Evolutionary conservation across 768 basidiomycete genomes (phyloP), one percentile per base, ranked within the genome.

Genomic region (Trametes maxima): DNA sequence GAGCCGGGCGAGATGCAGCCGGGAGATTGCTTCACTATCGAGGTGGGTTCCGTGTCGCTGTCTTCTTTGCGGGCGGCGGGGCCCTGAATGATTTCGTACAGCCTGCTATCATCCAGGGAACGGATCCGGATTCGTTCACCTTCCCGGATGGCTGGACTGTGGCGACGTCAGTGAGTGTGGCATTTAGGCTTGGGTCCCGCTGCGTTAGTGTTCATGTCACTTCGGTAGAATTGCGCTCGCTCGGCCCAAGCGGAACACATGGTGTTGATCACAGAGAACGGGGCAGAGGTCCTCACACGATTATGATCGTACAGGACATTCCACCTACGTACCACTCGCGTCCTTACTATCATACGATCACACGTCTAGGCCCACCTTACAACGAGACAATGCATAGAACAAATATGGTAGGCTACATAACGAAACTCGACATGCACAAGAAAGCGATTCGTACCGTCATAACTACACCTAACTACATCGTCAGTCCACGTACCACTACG

Each of bases 121-220:
- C 76, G 5, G 79, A 90, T 58, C 79, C 92, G 0, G 70, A 75
- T 24, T 84, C 85, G 2, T 89, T 88, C 84, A 83, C 92, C 59
- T 95, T 92, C 72, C 91, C 91, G 2, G 95, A 96, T 70, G 92
- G 91, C 24, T 96, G 95, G 95, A 94, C 93, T 2, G 86, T 89
- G n/a, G 90, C 90, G 0, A 94, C 94, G 0, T 87, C 90, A 78
- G 94, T 86, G 69, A 55, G 83, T 36, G 28, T 8, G 11, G 17
- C 14, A 19, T 24, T 3, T 25, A 48, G 4, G 50, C 21, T 22
- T 6, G 36, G 17, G 8, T 12, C 19, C 37, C 22, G 43, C 22
- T 37, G 14, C 21, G 17, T n/a, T 28, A n/a, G 19, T 19, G 4
- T 24, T 17, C 19, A 49, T 5, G 14, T 16, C 25, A 14, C 7